Evolutionary conservation across 495 filamentous ascomycete species (phyloP).

Genomic region (Tirmania nivea): DNA sequence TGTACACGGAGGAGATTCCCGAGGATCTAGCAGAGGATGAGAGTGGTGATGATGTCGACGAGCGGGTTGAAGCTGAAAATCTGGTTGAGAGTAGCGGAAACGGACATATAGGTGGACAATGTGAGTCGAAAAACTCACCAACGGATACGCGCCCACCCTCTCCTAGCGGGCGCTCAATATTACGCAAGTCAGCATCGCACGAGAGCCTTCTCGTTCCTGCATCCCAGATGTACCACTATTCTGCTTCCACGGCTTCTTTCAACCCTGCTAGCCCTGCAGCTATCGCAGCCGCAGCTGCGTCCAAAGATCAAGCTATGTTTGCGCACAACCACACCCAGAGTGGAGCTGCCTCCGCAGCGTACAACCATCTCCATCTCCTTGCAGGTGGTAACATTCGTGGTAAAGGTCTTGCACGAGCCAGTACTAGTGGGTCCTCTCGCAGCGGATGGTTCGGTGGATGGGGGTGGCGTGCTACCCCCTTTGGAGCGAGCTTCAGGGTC

Average conservation of each 20-base stretch:
- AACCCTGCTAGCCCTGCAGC: neutral
- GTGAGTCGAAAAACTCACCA: neutral
- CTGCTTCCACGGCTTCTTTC: neutral
- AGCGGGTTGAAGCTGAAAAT: neutral
- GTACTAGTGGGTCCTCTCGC: no score
- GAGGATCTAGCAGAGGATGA: neutral
- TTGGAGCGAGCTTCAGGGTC: neutral
- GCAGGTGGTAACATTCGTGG: neutral
- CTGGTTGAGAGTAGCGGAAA: no score
- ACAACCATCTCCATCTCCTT: neutral
- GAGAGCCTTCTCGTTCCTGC: neutral
- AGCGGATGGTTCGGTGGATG: neutral
- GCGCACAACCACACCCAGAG: neutral
- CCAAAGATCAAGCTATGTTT: neutral
- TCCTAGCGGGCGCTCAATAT: neutral
- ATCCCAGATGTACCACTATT: neutral
- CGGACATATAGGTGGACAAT: no score
- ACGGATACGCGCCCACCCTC: neutral
- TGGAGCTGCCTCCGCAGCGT: neutral
- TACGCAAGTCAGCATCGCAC: neutral
- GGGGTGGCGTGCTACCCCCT: neutral
- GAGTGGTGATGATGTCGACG: neutral
- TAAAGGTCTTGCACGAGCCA: neutral
- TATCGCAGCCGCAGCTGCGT: neutral
- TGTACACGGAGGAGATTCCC: neutral